Conservation (phyloP, 164 flowering plant genomes). For the Tinospora cordifolia region DNA sequence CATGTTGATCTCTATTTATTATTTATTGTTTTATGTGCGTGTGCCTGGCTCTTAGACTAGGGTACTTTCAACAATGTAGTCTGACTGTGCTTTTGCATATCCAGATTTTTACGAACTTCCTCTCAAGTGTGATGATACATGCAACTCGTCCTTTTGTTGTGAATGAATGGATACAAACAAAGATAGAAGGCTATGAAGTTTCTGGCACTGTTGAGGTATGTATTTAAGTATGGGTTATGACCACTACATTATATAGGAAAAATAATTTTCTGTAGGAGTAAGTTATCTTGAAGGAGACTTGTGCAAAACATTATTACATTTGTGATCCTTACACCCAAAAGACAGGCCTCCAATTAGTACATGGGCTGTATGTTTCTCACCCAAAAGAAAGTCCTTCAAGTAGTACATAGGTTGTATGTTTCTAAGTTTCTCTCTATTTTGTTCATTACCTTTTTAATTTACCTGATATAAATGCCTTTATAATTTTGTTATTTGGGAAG, state of each 20-base stretch:
- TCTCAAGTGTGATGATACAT: slow-evolving; percentile 93
- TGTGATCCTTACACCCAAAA: neutral
- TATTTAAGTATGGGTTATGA: slow-evolving; percentile 6
- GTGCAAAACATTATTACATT: neutral
- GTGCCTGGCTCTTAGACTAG: neutral
- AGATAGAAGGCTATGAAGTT: slow-evolving; percentile 94
- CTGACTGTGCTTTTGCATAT: slow-evolving; percentile 4
- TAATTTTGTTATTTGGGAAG: neutral
- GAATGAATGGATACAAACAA: slow-evolving; percentile 94
- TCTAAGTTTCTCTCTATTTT: neutral
- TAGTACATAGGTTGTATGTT: neutral
- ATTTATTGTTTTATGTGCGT: too few relatives aligned
- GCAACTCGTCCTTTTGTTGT: slow-evolving; percentile 86
- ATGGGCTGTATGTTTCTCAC: neutral
- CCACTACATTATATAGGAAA: neutral
- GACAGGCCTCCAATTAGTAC: neutral
- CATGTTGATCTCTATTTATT: neutral
- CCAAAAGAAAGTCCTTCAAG: neutral
- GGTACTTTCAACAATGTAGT: neutral
- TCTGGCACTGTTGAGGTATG: slow-evolving; percentile 99
- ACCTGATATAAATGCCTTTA: neutral
- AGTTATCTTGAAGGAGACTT: neutral
- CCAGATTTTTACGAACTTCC: slow-evolving; percentile 92
- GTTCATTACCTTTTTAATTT: neutral
- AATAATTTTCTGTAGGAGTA: neutral